A percentile compares a stretch with the other conserved stretches of the same genome.
Conservation (phyloP, 495 filamentous ascomycete genomes). For the Xylaria telfairii region DNA sequence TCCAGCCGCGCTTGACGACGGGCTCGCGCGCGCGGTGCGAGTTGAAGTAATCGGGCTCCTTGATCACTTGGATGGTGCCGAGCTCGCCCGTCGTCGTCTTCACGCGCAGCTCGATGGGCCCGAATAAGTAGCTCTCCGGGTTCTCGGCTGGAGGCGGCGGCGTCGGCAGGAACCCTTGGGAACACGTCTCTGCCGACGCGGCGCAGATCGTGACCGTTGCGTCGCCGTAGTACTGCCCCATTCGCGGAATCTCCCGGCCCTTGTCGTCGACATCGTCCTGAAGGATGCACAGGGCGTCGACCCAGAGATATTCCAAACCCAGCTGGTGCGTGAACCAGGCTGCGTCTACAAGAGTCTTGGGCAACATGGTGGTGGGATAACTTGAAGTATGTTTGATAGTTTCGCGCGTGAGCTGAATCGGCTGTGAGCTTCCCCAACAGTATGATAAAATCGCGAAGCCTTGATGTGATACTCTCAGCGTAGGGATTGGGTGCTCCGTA, state of each 20-base stretch:
- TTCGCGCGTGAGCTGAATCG: conserved; percentile 23
- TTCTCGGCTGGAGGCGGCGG: conserved; percentile 21
- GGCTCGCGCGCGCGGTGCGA: conserved; percentile 21
- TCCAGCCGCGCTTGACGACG: conserved; percentile 34
- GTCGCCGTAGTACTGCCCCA: conserved; percentile 34
- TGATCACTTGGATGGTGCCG: conserved; percentile 23
- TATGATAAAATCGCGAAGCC: conserved; percentile 31
- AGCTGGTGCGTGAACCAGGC: conserved; percentile 30
- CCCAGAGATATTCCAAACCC: conserved; percentile 37
- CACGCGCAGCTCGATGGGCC: conserved; percentile 23
- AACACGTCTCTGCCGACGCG: conserved; percentile 28
- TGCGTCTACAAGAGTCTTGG: conserved; percentile 29
- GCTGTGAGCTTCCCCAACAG: conserved; percentile 33
- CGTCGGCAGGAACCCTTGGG: conserved; percentile 25
- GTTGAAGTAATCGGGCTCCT: conserved; percentile 23
- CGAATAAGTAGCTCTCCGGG: conserved; percentile 15
- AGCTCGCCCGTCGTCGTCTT: conserved; percentile 15
- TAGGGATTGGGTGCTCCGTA: conserved; percentile 23
- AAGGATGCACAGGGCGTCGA: conserved; percentile 41
- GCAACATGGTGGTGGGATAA: conserved; percentile 19
- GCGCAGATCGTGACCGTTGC: conserved; percentile 34
- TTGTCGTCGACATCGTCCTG: conserved; percentile 38
- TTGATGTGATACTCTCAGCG: conserved; percentile 19
- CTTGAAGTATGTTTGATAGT: conserved; percentile 7
- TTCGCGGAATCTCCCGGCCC: conserved; percentile 30